Evolutionary conservation across 768 basidiomycete species (phyloP).

Genomic region (Leccinum barrowsii): DNA sequence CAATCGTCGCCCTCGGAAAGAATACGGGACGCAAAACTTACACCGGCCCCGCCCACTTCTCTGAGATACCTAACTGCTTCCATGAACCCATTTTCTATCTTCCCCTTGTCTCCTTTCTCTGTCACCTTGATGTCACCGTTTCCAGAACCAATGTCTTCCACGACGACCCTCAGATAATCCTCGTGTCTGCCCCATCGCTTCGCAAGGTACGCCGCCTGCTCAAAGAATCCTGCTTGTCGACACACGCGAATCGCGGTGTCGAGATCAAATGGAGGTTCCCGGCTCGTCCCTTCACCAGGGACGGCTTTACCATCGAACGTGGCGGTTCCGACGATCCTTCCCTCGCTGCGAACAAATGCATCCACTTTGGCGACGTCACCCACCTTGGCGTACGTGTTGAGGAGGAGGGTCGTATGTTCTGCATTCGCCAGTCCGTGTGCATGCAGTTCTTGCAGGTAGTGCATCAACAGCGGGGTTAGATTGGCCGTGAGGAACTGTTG

Average conservation of each 20-base stretch:
- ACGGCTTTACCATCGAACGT: slow-evolving; percentile 16
- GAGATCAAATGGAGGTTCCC: slow-evolving; percentile 91
- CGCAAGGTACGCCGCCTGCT: slow-evolving; percentile 92
- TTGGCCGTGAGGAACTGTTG: slow-evolving; percentile 92
- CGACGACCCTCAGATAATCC: slow-evolving; percentile 89
- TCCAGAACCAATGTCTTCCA: slow-evolving; percentile 73
- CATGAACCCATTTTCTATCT: slow-evolving; percentile 39
- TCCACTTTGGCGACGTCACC: slow-evolving; percentile 88
- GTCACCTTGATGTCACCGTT: slow-evolving; percentile 2
- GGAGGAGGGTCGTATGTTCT: slow-evolving; percentile 92
- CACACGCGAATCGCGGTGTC: slow-evolving; percentile 97
- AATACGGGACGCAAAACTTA: slow-evolving; percentile 38
- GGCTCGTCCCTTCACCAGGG: slow-evolving; percentile 40
- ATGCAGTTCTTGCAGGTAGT: slow-evolving; percentile 95
- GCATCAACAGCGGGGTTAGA: slow-evolving; percentile 90
- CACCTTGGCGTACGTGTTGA: slow-evolving; percentile 97
- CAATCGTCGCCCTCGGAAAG: not conserved
- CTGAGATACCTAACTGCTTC: slow-evolving; percentile 84
- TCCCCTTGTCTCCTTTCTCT: slow-evolving; percentile 35
- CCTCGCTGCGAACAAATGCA: slow-evolving; percentile 88
- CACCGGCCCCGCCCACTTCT: slow-evolving; percentile 72
- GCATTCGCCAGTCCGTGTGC: slow-evolving; percentile 85
- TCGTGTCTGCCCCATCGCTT: slow-evolving; percentile 89
- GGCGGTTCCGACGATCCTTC: slow-evolving; percentile 38
- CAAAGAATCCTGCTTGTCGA: slow-evolving; percentile 93